Evolutionary conservation across 2,329 filamentous ascomycete genomes (phyloP).

Genomic region (Chaetomiaceae sp.): DNA sequence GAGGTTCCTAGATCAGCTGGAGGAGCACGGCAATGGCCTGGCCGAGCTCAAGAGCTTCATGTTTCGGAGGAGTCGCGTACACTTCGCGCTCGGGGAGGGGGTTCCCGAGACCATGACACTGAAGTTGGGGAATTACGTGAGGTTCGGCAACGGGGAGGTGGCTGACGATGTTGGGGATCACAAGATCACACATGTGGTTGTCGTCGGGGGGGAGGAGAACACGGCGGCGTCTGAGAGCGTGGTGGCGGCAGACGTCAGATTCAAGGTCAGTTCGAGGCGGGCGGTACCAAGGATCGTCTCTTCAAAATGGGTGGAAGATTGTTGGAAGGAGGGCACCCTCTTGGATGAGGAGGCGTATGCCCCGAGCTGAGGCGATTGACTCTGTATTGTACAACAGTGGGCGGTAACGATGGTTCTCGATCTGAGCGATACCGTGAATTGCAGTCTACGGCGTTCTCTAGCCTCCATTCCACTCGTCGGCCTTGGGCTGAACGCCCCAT

Average conservation of each 20-base stretch:
- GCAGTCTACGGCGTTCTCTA: no score
- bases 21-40: constrained; percentile 50
- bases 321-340: constrained; percentile 71
- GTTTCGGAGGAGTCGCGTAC: constrained; percentile 43
- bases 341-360: constrained; percentile 64
- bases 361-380: constrained; percentile 3
- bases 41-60: constrained; percentile 44
- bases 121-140: constrained; percentile 51
- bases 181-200: constrained; percentile 65
- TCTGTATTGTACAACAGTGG: background rate
- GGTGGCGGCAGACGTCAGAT: constrained; percentile 39
- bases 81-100: constrained; percentile 32
- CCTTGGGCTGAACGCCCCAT: no score
- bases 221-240: constrained; percentile 28
- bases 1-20: constrained; percentile 49
- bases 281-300: constrained; percentile 64
- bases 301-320: constrained; percentile 67
- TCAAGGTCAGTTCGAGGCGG: constrained; percentile 38
- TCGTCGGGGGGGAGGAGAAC: constrained; percentile 43
- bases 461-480: no score
- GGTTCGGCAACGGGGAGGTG: constrained; percentile 63
- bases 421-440: no score
- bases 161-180: constrained; percentile 44
- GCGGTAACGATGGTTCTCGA: no score
- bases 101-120: constrained; percentile 31